These are phyloP conservation scores for Fusarium abutilonis DNA, from an alignment of 2,329 filamentous ascomycete species.

Conservation along the genomic window DNA sequence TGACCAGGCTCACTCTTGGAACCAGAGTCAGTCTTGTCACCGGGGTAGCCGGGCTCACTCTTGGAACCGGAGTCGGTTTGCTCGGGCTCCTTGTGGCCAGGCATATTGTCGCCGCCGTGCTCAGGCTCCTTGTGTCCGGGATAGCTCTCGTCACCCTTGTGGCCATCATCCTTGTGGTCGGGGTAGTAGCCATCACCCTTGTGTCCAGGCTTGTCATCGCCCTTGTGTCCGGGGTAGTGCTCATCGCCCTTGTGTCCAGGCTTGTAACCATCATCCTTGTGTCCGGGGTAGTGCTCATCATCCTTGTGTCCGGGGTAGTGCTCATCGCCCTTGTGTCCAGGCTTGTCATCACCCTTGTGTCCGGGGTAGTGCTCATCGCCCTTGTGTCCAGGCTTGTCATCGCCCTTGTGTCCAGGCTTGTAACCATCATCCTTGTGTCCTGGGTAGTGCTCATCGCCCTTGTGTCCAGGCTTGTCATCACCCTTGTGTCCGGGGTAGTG, in stretches of 20 bases:
- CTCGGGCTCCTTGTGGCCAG: no score
- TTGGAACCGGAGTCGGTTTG: no score
- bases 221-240: no score
- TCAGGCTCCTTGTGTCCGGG: no score
- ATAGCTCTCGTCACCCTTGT: no score
- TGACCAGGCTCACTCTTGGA: neutral
- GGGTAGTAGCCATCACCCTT: no score
- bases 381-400: neutral
- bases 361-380: neutral
- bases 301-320: neutral
- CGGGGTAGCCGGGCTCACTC: neutral
- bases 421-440: neutral
- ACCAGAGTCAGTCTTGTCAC: neutral
- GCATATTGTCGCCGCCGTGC: no score
- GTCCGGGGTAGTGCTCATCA: no score
- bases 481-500: neutral
- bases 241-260: no score
- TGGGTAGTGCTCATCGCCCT: neutral
- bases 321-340: fast-evolving
- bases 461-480: neutral
- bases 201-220: no score
- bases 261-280: no score
- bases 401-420: fast-evolving
- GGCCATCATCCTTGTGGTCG: no score
- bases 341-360: neutral